Conservation (phyloP, 495 filamentous ascomycete species). For the Sporormia fimetaria region DNA sequence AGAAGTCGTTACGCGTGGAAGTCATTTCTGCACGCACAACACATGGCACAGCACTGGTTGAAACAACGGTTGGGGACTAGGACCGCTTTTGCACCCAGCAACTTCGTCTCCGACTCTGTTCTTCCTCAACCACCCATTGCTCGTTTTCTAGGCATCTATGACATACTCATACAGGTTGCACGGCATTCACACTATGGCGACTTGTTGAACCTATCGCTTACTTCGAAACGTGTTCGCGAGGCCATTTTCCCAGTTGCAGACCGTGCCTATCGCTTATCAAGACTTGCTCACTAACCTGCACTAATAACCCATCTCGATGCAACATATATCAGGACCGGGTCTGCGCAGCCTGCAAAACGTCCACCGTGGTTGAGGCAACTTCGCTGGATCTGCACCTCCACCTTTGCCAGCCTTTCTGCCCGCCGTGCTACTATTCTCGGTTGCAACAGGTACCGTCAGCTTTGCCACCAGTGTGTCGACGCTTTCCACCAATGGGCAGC, state of each 20-base stretch:
- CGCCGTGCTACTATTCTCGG: constrained; percentile 9
- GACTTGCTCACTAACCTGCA: too few relatives aligned
- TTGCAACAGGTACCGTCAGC: neutral
- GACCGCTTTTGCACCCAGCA: neutral
- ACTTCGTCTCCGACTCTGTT: too few relatives aligned
- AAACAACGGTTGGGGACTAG: constrained; percentile 1
- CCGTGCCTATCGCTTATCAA: constrained; percentile 8
- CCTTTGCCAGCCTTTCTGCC: constrained; percentile 14
- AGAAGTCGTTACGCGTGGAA: too few relatives aligned
- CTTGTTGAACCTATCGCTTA: constrained; percentile 13
- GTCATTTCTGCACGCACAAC: too few relatives aligned
- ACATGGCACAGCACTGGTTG: too few relatives aligned
- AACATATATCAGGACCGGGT: too few relatives aligned
- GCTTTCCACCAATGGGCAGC: constrained; percentile 7
- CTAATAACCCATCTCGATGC: too few relatives aligned
- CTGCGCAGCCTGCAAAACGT: constrained; percentile 15
- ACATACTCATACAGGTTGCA: constrained; percentile 18
- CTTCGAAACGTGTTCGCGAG: constrained; percentile 17
- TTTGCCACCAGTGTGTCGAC: neutral
- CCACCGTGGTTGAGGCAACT: constrained; percentile 3
- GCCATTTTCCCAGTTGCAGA: constrained; percentile 14
- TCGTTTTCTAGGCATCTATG: constrained; percentile 21
- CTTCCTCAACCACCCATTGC: constrained; percentile 2
- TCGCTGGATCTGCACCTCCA: constrained; percentile 24
- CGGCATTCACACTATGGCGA: constrained; percentile 18